phyloP scores from a whole-genome alignment of 805 yeast species.

The Debaryomyces tyrocola region DNA sequence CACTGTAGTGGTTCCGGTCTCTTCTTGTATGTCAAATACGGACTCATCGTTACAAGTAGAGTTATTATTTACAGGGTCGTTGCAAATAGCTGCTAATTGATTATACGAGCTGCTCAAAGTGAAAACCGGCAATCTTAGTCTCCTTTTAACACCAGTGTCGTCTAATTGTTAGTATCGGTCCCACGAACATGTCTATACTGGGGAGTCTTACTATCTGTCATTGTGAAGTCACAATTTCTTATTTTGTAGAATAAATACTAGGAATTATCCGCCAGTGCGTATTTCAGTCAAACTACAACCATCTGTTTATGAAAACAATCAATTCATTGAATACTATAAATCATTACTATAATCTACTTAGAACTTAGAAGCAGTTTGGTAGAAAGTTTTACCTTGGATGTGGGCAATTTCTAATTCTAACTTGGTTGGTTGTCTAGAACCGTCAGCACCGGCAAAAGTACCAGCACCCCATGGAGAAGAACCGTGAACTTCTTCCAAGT shows the following conservation, averaged over 20 bases:
- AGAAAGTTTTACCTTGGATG: slow-evolving; percentile 68
- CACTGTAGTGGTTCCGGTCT: no score
- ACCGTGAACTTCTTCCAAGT: slow-evolving; percentile 69
- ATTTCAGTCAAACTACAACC: background rate
- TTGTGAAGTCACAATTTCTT: background rate
- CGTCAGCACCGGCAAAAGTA: slow-evolving; percentile 72
- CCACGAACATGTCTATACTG: background rate
- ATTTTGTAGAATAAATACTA: background rate
- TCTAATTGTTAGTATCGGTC: background rate
- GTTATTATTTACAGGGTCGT: no score
- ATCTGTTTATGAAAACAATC: background rate
- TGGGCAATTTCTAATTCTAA: slow-evolving; percentile 63
- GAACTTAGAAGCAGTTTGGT: slow-evolving; percentile 26
- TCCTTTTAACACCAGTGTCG: background rate
- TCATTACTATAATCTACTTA: slow-evolving; percentile 1
- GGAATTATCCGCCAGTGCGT: background rate
- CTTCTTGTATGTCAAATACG: no score
- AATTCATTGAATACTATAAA: background rate
- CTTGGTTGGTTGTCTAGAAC: slow-evolving; percentile 65
- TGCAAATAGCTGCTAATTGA: no score
- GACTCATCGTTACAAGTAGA: no score
- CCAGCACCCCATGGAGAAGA: slow-evolving; percentile 90
- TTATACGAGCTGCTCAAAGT: background rate
- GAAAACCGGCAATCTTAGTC: background rate
- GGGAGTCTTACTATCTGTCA: background rate